Evolutionary conservation across 2,329 filamentous ascomycete genomes (phyloP).

Genomic region (Onygenales sp.): DNA sequence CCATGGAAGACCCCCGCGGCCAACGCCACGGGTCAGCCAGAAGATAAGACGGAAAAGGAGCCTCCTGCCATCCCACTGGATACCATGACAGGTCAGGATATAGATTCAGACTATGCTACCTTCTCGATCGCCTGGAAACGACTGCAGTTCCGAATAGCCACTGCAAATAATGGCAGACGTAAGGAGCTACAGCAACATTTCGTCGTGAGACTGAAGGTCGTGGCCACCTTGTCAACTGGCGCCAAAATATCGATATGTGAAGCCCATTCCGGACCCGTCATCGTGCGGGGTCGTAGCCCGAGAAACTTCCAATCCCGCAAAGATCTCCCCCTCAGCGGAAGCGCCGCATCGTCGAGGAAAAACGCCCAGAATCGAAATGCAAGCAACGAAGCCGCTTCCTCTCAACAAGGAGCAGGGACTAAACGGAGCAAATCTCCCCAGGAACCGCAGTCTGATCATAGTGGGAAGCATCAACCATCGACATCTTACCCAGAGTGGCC

Average conservation of each 20-base stretch:
- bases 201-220: slow-evolving; percentile 74
- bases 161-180: slow-evolving; percentile 87
- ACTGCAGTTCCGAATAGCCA: slow-evolving; percentile 87
- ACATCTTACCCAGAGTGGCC: slow-evolving; percentile 26
- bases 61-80: slow-evolving; percentile 71
- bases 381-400: slow-evolving; percentile 15
- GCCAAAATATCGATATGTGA: slow-evolving; percentile 73
- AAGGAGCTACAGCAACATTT: slow-evolving; percentile 97
- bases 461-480: slow-evolving; percentile 19
- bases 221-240: slow-evolving; percentile 76
- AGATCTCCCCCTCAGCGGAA: slow-evolving; percentile 78
- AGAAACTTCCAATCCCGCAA: slow-evolving; percentile 92
- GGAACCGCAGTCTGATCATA: slow-evolving; percentile 17
- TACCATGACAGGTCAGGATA: slow-evolving; percentile 54
- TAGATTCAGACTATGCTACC: slow-evolving; percentile 74
- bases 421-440: slow-evolving; percentile 12
- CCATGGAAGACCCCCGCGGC: slow-evolving; percentile 94
- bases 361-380: slow-evolving; percentile 38
- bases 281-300: slow-evolving; percentile 85
- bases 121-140: slow-evolving; percentile 93
- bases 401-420: slow-evolving; percentile 4
- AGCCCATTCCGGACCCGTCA: slow-evolving; percentile 79
- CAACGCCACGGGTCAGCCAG: slow-evolving; percentile 52
- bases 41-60: slow-evolving; percentile 70
- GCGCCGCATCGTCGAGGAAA: slow-evolving; percentile 69